Evolutionary conservation across 1,284 basidiomycete genomes (phyloP).

Genomic region (Clitocybe nebularis): DNA sequence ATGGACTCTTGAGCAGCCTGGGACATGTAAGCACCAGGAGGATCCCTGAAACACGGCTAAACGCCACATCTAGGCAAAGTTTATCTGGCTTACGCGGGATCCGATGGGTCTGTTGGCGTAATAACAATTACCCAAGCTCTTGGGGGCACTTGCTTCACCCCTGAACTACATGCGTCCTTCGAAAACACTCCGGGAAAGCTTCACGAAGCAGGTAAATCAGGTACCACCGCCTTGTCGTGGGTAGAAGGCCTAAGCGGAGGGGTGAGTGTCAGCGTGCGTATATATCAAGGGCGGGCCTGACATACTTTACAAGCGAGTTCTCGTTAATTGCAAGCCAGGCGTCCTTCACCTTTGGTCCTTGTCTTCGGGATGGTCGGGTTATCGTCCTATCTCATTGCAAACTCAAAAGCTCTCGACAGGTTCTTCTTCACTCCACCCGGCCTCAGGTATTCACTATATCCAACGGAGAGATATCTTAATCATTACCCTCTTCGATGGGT

Average conservation of each 20-base stretch:
- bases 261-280: conserved; percentile 42
- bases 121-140: conserved; percentile 52
- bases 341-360: conserved; percentile 47
- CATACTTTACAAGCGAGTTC: conserved; percentile 46
- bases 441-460: conserved; percentile 56
- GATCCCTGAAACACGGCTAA: conserved; percentile 3
- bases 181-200: conserved; percentile 28
- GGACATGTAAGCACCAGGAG: conserved; percentile 36
- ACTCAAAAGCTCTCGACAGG: conserved; percentile 48
- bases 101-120: conserved; percentile 54
- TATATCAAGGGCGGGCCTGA: conserved; percentile 27
- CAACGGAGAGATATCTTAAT: conserved; percentile 46
- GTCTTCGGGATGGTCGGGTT: conserved; percentile 41
- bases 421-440: conserved; percentile 53
- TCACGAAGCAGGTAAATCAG: conserved; percentile 35
- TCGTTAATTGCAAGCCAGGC: conserved; percentile 59
- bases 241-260: conserved; percentile 33
- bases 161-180: conserved; percentile 28
- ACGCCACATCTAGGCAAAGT: conserved; percentile 39
- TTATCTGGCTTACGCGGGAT: conserved; percentile 53
- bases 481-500: conserved; percentile 63
- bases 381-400: conserved; percentile 37
- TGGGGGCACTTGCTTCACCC: conserved; percentile 9
- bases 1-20: conserved; percentile 37
- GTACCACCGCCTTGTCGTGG: conserved; percentile 55